Base-by-base conservation (phyloP, 1,284 basidiomycete species). In the Trametes hirsuta region DNA sequence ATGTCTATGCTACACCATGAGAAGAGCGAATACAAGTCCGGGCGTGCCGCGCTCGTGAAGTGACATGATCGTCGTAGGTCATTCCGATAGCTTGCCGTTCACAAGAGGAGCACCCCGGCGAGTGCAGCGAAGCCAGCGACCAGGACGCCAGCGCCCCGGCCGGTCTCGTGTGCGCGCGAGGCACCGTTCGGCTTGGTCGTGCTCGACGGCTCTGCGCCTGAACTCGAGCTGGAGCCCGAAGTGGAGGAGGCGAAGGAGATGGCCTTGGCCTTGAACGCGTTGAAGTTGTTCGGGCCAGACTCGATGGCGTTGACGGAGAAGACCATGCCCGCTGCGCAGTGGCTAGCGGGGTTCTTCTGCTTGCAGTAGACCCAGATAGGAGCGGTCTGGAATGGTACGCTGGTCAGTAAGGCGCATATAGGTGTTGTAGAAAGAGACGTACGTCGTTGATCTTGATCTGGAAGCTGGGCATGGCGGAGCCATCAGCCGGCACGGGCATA, bases 351-450 rank as follows among this genome's bases (percentile, higher is more conserved):
- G 4, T 58, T n/a, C 12, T 77, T 74, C 66, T 84, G 81, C 63
- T 80, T 81, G 75, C 85, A 87, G 79, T 76, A 86, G 74, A 84
- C 85, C 84, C 84, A 87, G 58, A 86, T 78, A 9, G 85, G 81
- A 4, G 74, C 65, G 14, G 77, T 77, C 72, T 76, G 66, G 79
- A 51, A 41, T 24, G 36, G 10, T 30, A 34, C 4, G n/a, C 34
- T 36, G 51, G 15, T 60, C 30, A 54, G 59, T 46, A 11, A 8
- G 4, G 4, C 10, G 11, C 37, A 25, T 34, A 21, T 11, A 10
- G 8, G 18, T 41, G 25, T 40, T 40, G 39, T 40, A 40, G 52
- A 44, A 18, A 22, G 44, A 30, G 6, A 72, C 79, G 39, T 65
- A 84, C 80, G 69, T 85, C 80, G 73, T 88, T 87, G 62, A 86